These are phyloP conservation scores for Macrolepiota dolichaula DNA, from an alignment of 768 basidiomycete species.

Conservation along the genomic window DNA sequence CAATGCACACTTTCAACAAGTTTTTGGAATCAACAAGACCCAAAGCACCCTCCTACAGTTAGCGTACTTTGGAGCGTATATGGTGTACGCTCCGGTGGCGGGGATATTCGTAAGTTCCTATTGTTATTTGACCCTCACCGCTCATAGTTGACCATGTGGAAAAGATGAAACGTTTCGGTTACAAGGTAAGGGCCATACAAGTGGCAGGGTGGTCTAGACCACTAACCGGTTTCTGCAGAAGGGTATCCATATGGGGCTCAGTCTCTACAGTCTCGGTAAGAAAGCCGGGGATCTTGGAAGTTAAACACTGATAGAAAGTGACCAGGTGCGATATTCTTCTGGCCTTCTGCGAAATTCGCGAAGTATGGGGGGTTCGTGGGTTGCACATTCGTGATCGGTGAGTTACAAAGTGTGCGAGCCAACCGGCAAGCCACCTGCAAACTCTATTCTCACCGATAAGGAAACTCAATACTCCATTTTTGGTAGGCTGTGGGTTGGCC, in stretches of 20 bases:
- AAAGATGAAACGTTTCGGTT: constrained; percentile 65
- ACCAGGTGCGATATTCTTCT: constrained; percentile 71
- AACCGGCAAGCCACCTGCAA: neutral
- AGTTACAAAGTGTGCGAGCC: constrained; percentile 8
- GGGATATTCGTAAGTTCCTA: constrained; percentile 47
- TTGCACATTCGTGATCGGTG: constrained; percentile 68
- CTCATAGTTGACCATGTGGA: neutral
- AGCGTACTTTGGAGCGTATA: constrained; percentile 69
- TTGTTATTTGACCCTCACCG: neutral
- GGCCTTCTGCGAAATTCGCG: constrained; percentile 68
- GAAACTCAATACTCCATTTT: constrained; percentile 9
- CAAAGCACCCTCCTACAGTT: constrained; percentile 75
- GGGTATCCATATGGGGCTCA: constrained; percentile 62
- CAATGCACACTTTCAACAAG: constrained; percentile 70
- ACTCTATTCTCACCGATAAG: neutral
- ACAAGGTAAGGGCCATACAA: constrained; percentile 46
- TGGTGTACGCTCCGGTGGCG: constrained; percentile 57
- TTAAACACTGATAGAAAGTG: neutral
- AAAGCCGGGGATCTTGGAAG: neutral
- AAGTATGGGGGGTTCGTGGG: constrained; percentile 74
- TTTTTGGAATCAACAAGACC: constrained; percentile 64
- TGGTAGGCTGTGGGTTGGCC: constrained; percentile 58
- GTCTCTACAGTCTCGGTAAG: constrained; percentile 53
- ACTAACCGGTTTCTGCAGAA: constrained; percentile 19
- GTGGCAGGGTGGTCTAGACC: neutral